Conservation (phyloP, 805 yeast species). For the Millerozyma miso region DNA sequence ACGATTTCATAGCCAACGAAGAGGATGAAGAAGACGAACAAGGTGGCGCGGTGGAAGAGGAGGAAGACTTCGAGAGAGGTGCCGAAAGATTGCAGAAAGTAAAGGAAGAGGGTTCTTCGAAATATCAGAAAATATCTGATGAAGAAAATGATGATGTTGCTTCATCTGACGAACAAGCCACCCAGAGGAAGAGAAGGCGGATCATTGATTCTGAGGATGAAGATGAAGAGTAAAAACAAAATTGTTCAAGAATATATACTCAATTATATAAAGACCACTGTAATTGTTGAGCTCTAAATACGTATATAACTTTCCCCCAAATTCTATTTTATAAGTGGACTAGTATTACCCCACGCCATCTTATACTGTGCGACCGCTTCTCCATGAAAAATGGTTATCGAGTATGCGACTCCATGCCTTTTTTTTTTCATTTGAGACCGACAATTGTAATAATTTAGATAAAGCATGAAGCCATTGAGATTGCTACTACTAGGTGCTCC, state of each 20-base stretch:
- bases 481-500: constrained; percentile 86
- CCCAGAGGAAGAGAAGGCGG: constrained; percentile 42
- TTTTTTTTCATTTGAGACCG: not conserved
- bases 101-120: constrained; percentile 53
- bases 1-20: constrained; percentile 42
- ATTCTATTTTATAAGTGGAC: no score
- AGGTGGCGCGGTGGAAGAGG: constrained; percentile 43
- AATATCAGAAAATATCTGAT: constrained; percentile 25
- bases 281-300: no score
- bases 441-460: constrained; percentile 1
- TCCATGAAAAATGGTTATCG: no score
- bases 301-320: not conserved
- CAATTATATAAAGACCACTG: no score
- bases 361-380: no score
- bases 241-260: no score
- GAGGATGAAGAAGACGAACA: constrained; percentile 36
- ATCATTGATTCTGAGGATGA: constrained; percentile 51
- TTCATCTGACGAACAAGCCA: constrained; percentile 29
- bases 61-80: constrained; percentile 48
- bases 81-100: constrained; percentile 56
- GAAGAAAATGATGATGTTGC: constrained; percentile 13
- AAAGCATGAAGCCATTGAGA: constrained; percentile 45
- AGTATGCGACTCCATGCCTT: not conserved
- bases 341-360: not conserved
- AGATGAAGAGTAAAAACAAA: no score